A percentile compares a stretch with the other conserved stretches of the same genome.
phyloP scores from a whole-genome alignment of 2,329 filamentous ascomycete species.

The Botrytis hyacinthi region DNA sequence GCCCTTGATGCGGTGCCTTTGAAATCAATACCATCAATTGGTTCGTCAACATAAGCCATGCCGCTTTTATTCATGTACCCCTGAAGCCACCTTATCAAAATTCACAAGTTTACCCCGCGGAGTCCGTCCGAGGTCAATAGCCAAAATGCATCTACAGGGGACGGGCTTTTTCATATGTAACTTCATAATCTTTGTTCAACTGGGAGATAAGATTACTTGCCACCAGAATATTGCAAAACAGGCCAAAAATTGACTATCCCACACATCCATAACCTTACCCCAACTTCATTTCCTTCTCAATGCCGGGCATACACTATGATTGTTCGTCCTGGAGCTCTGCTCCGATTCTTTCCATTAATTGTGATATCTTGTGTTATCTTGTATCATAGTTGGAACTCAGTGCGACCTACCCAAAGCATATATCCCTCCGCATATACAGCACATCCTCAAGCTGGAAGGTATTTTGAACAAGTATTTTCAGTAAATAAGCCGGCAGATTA shows the following conservation, averaged over 20 bases:
- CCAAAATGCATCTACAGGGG: conserved; percentile 8
- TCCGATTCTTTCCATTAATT: conserved; percentile 7
- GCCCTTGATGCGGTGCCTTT: background rate
- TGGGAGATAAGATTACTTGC: background rate
- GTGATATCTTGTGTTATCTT: conserved; percentile 6
- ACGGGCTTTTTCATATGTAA: background rate
- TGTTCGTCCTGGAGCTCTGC: conserved; percentile 10
- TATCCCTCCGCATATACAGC: background rate
- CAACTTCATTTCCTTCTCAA: conserved; percentile 10
- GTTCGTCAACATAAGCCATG: background rate
- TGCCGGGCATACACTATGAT: conserved; percentile 3
- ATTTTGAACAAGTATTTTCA: conserved; percentile 40
- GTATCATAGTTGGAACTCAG: conserved; percentile 7
- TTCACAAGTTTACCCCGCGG: background rate
- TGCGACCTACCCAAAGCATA: background rate
- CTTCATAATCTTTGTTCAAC: background rate
- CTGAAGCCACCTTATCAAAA: conserved; percentile 4
- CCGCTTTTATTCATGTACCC: conserved; percentile 8
- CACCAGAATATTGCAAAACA: background rate
- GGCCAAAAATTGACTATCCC: background rate
- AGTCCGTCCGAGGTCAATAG: background rate
- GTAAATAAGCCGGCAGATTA: conserved; percentile 26
- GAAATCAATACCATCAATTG: background rate
- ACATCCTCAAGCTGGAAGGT: conserved; percentile 22
- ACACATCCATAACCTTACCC: background rate